Base-by-base conservation (phyloP, 176 grass and related monocot species). In the Neostapfia colusana region DNA sequence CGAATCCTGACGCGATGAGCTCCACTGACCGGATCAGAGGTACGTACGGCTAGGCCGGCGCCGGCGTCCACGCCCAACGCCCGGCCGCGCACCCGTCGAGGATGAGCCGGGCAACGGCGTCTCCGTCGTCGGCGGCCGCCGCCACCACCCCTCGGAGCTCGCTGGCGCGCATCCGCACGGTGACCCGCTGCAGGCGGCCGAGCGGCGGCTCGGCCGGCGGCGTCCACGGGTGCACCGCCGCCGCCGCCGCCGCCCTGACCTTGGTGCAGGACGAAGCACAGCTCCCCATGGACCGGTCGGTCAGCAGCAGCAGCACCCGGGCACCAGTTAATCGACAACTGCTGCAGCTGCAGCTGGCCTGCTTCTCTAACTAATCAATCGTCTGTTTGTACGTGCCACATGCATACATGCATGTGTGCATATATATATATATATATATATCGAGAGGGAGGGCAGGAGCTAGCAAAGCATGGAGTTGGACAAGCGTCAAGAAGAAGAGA, bases 21-120 rank as follows among this genome's bases (percentile, higher is more conserved):
- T n/a, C n/a, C n/a, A n/a, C n/a, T n/a, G n/a, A n/a, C n/a, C n/a
- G n/a, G n/a, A n/a, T n/a, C n/a, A n/a, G n/a, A n/a, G n/a, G n/a
- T n/a, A n/a, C n/a, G n/a, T n/a, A n/a, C n/a, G n/a, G n/a, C n/a
- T n/a, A n/a, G n/a, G n/a, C n/a, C n/a, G n/a, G 31, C 73, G 86
- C 81, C 46, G 76, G 76, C 39, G 65, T 74, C 79, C 82, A 85
- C 28, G 78, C 41, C 91, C 91, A 93, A n/a, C 70, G 70, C 38
- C 88, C 88, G 79, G 73, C 72, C 1, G 75, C 72, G 79, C 88
- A 93, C 13, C 88, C 91, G 31, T 90, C 85, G 51, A 93, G 49
- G 75, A 93, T 93, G 63, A 77, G 70, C 42, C 66, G 83, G 38
- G 37, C 91, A 18, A 90, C 25, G 39, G 63, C 65, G 36, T 1